phyloP scores from a whole-genome alignment of 768 basidiomycete species.

The Leccinum barrowsii region DNA sequence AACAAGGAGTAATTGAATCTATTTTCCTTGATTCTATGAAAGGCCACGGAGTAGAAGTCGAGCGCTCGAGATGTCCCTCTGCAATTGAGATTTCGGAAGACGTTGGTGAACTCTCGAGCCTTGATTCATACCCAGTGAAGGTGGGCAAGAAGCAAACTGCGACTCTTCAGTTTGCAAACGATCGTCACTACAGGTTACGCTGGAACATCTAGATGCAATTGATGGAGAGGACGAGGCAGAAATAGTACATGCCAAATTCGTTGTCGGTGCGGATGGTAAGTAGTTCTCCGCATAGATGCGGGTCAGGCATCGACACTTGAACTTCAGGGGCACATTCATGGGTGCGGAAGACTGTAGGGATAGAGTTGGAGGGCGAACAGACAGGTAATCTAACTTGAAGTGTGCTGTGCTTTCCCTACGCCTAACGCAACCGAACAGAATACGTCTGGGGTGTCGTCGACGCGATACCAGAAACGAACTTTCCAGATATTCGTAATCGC shows the following conservation, averaged over 20 bases:
- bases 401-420: not conserved
- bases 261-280: slow-evolving; percentile 36
- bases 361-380: slow-evolving; percentile 47
- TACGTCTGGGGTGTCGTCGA: slow-evolving; percentile 85
- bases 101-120: slow-evolving; percentile 33
- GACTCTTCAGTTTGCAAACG: not conserved
- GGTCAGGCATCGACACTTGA: not conserved
- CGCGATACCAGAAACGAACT: slow-evolving; percentile 64
- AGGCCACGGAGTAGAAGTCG: slow-evolving; percentile 29
- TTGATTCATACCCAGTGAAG: slow-evolving; percentile 32
- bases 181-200: slow-evolving; percentile 16
- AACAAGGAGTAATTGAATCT: slow-evolving; percentile 41
- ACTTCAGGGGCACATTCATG: slow-evolving; percentile 42
- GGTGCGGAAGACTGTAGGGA: slow-evolving; percentile 43
- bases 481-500: slow-evolving; percentile 71
- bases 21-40: slow-evolving; percentile 42
- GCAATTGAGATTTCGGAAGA: slow-evolving; percentile 35
- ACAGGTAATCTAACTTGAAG: slow-evolving; percentile 31
- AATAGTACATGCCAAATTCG: slow-evolving; percentile 32
- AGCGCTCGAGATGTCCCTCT: slow-evolving; percentile 33
- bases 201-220: slow-evolving; percentile 21
- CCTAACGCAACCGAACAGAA: slow-evolving; percentile 37
- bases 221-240: slow-evolving; percentile 32
- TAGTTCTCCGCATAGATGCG: not conserved
- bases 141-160: not conserved